Evolutionary conservation across 257 asterid genomes (phyloP).

Genomic region (Perilla frutescens): DNA sequence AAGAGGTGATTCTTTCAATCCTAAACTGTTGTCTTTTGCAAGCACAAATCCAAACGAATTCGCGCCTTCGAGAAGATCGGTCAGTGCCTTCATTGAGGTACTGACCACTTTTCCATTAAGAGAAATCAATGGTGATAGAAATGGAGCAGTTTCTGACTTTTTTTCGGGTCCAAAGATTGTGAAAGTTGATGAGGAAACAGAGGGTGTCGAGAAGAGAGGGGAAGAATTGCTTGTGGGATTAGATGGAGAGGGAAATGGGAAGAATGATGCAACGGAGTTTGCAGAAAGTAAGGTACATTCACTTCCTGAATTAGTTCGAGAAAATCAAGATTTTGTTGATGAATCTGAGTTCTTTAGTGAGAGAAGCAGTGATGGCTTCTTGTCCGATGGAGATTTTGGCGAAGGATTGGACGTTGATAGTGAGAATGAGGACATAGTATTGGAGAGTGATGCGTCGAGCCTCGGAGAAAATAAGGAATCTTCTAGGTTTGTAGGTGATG

Average conservation of each 20-base stretch:
- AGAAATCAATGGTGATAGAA: constrained; percentile 16
- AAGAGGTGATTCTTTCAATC: constrained; percentile 18
- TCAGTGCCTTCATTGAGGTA: constrained; percentile 35
- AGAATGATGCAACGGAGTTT: constrained; percentile 25
- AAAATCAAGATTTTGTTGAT: constrained; percentile 32
- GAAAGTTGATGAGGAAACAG: neutral
- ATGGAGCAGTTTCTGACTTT: neutral
- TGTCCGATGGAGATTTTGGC: constrained; percentile 58
- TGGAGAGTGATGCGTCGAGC: neutral
- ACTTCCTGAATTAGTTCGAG: neutral
- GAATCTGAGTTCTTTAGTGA: constrained; percentile 35
- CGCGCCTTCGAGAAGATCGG: constrained; percentile 13
- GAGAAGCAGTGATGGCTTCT: constrained; percentile 42
- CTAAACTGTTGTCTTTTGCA: neutral
- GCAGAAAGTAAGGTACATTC: neutral
- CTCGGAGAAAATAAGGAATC: constrained; percentile 10
- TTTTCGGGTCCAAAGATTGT: neutral
- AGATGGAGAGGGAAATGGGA: neutral
- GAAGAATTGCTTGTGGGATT: constrained; percentile 8
- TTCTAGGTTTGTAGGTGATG: neutral
- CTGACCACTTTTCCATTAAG: constrained; percentile 20
- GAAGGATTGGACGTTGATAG: constrained; percentile 32
- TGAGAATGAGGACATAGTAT: neutral
- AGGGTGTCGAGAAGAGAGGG: constrained; percentile 10
- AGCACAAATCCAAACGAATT: constrained; percentile 26